These are phyloP conservation scores for Phytophthora boehmeriae DNA, from an alignment of 352 stramenopile species.

Conservation along the genomic window DNA sequence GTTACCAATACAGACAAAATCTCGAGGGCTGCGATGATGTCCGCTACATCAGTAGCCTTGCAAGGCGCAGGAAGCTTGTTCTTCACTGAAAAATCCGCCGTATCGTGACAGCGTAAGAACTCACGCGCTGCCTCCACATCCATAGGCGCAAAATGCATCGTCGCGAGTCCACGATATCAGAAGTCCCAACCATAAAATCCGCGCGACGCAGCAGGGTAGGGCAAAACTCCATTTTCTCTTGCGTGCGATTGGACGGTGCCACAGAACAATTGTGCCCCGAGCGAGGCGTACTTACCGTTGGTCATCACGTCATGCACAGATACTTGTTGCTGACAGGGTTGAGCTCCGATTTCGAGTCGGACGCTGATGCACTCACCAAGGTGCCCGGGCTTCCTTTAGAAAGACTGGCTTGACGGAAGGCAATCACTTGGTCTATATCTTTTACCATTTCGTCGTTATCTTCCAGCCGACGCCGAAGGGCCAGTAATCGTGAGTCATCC, in stretches of 20 bases:
- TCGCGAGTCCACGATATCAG: constrained; percentile 11
- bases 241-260: constrained; percentile 11
- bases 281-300: constrained; percentile 11
- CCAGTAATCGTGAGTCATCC: neutral
- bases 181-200: constrained; percentile 20
- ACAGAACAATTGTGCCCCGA: constrained; percentile 9
- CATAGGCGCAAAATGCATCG: constrained; percentile 6
- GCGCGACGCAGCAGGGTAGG: constrained; percentile 19
- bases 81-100: constrained; percentile 22
- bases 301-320: neutral
- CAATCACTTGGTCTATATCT: constrained; percentile 10
- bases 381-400: neutral
- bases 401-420: constrained; percentile 1
- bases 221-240: constrained; percentile 12
- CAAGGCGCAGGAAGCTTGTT: constrained; percentile 3
- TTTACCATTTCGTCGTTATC: constrained; percentile 5
- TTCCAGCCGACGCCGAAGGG: neutral
- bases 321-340: constrained; percentile 7
- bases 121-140: constrained; percentile 5
- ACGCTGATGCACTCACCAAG: neutral
- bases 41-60: neutral
- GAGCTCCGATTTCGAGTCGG: constrained; percentile 3
- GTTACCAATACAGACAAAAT: constrained; percentile 4
- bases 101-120: neutral
- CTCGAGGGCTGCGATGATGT: constrained; percentile 3